Conservation (phyloP, 768 basidiomycete genomes). For the Suillus occidentalis region DNA sequence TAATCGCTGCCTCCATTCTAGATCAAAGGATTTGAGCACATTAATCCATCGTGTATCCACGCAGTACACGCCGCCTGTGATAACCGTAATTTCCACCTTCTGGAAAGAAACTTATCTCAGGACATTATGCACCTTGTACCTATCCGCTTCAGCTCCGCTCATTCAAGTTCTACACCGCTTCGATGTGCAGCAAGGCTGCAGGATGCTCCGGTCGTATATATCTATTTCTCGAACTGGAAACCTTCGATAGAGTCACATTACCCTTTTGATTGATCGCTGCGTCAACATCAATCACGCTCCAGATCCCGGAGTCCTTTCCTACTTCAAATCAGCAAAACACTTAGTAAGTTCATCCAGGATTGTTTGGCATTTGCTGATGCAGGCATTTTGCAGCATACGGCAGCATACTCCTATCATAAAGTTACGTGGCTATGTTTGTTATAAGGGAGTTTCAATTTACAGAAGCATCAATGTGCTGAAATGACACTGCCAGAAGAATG, state of each 20-base stretch:
- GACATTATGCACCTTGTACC: conserved; percentile 90
- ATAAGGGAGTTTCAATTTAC: no score
- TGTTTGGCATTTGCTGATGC: no score
- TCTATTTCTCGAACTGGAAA: conserved; percentile 60
- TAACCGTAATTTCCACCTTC: conserved; percentile 63
- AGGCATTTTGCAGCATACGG: no score
- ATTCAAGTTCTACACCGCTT: conserved; percentile 74
- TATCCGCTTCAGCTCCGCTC: conserved; percentile 87
- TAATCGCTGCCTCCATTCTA: conserved; percentile 28
- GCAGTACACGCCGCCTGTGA: conserved; percentile 66
- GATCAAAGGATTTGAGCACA: conserved; percentile 65
- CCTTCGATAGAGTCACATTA: background rate
- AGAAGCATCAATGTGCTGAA: no score
- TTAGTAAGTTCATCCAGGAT: no score
- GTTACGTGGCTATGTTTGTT: no score
- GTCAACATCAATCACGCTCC: background rate
- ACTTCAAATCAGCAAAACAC: no score
- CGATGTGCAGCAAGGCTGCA: conserved; percentile 80
- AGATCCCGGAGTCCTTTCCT: no score
- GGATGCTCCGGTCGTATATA: conserved; percentile 89
- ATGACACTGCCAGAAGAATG: no score
- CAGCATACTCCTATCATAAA: no score
- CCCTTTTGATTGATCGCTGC: background rate
- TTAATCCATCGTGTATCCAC: conserved; percentile 70
- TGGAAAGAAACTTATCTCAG: conserved; percentile 57